phyloP scores from a whole-genome alignment of 2,329 filamentous ascomycete genomes.

The Pyricularia sp. region DNA sequence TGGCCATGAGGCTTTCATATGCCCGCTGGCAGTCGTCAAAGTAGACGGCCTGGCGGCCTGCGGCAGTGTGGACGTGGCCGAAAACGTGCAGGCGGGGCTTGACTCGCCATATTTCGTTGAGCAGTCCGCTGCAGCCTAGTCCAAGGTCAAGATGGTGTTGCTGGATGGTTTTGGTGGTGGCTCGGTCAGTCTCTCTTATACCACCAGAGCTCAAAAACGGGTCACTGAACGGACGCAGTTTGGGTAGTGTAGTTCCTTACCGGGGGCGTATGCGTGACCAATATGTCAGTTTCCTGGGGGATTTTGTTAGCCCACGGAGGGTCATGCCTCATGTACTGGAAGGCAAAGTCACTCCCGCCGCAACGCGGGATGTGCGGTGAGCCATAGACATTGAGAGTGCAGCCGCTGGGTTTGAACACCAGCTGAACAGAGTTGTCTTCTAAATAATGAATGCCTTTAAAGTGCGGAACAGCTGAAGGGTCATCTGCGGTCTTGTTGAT shows the following conservation, averaged over 20 bases:
- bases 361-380: conserved; percentile 67
- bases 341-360: conserved; percentile 59
- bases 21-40: conserved; percentile 62
- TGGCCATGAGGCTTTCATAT: conserved; percentile 52
- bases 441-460: conserved; percentile 61
- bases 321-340: conserved; percentile 54
- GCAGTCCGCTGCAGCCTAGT: conserved; percentile 57
- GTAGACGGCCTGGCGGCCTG: conserved; percentile 55
- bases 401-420: conserved; percentile 39
- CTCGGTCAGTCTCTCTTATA: background rate
- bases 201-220: background rate
- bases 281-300: conserved; percentile 59
- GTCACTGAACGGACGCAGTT: conserved; percentile 4
- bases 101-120: conserved; percentile 61
- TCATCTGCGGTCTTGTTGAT: conserved; percentile 34
- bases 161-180: conserved; percentile 15
- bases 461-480: conserved; percentile 35
- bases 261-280: conserved; percentile 73
- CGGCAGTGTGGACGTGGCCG: conserved; percentile 69
- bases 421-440: conserved; percentile 55
- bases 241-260: conserved; percentile 19
- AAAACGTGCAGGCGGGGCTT: conserved; percentile 69
- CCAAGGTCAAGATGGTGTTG: conserved; percentile 56
- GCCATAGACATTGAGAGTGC: conserved; percentile 62
- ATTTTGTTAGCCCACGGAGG: conserved; percentile 64